Evolutionary conservation across 805 yeast species (phyloP), one percentile per base, ranked within the genome.

Genomic region (Candida dendrica): DNA sequence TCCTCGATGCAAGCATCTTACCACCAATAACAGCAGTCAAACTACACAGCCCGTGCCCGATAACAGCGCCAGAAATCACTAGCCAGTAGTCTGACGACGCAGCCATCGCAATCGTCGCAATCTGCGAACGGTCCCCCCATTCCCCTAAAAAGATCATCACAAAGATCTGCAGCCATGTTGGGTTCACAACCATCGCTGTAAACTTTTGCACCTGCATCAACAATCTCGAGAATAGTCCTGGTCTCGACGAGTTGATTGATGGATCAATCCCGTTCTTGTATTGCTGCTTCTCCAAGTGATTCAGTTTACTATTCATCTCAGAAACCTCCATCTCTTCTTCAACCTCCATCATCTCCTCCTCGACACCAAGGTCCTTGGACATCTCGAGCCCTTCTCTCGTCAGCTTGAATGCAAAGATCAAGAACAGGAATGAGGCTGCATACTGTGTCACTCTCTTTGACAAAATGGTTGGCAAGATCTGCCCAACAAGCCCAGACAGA

Each of bases 71-170:
- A 37, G 81, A 52, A 38, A 91, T 86, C 32, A 90, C 95, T 51
- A 73, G 72, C 90, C 93, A 81, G 65, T 88, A 91, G 61, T 89
- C 84, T 36, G 88, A 81, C 32, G 96, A 96, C 1, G 98, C 96
- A 40, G 98, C 97, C 95, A 93, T 84, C 34, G 98, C 98, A 55
- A 93, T 90, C 29, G 97, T 93, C 36, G 97, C 96, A 43, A 93
- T 88, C 67, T 93, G 99, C 10, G 97, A 89, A 56, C 98, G 80
- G 64, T 93, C 99, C 39, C 99, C 99, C 95, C 97, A 89, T 67
- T 93, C 99, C 46, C 96, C 98, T 39, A 93, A 68, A 61, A 93
- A 93, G 4, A 96, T 87, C 98, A 93, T 91, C 41, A 79, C 79
- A 59, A 93, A 93, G 4, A 91, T 91, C 68, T 91, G 96, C 50